Evolutionary conservation across 2,329 filamentous ascomycete species (phyloP).

Genomic region (Colletotrichum sp.): DNA sequence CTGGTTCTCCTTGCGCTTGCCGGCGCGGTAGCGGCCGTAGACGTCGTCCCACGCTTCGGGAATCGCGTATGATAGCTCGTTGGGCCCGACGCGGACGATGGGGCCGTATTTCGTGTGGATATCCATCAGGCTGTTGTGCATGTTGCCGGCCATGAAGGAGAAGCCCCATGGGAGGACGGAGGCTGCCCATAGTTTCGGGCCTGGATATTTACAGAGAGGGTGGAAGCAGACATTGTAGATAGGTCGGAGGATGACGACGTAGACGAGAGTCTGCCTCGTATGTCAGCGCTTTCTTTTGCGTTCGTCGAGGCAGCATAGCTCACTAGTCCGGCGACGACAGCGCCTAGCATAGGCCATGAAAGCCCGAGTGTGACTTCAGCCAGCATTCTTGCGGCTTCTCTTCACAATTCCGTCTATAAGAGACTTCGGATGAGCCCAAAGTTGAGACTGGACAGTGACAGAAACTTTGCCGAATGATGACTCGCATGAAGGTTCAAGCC

Average conservation of each 20-base stretch:
- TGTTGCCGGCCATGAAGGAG: not conserved
- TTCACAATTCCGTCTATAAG: not conserved
- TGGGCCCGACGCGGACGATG: constrained; percentile 43
- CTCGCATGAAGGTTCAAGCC: not conserved
- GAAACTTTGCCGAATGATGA: not conserved
- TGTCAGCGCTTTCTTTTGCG: not conserved
- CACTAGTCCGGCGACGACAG: not conserved
- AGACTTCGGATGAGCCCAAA: not conserved
- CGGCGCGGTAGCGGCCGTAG: not conserved
- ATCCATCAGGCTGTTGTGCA: not conserved
- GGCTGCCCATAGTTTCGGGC: constrained; percentile 22
- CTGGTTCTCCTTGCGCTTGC: not conserved
- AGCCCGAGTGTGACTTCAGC: not conserved
- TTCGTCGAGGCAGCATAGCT: not conserved
- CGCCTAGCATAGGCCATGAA: not conserved
- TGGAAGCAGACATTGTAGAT: not conserved
- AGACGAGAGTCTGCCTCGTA: not conserved
- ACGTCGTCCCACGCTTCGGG: not conserved
- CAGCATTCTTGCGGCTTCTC: not conserved
- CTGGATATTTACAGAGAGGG: not conserved
- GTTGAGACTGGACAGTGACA: not conserved
- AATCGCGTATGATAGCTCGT: constrained; percentile 6
- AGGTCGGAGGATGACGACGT: not conserved
- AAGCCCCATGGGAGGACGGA: not conserved
- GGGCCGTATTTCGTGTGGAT: constrained; percentile 23